Conservation (phyloP, 208 protist genomes). For the Porcisia hertigi region DNA sequence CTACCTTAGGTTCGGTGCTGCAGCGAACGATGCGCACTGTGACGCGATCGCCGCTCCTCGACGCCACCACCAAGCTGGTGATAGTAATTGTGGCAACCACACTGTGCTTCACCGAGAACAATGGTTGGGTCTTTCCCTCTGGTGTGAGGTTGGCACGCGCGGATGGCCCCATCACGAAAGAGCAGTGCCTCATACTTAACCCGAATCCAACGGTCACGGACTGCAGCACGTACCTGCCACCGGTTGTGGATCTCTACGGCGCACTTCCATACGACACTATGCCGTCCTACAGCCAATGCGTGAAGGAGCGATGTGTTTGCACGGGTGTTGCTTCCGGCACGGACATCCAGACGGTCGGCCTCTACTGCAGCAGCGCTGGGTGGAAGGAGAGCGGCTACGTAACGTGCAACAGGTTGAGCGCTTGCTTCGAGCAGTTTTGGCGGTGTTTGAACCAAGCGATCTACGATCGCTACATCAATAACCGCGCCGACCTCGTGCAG, state of each 20-base stretch:
- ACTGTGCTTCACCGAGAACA: conserved; percentile 7
- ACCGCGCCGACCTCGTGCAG: not conserved
- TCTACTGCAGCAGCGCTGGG: conserved; percentile 38
- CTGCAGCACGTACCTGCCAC: conserved; percentile 34
- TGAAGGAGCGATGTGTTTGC: conserved; percentile 55
- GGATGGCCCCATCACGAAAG: conserved; percentile 35
- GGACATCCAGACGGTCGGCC: conserved; percentile 33
- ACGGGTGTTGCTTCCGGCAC: conserved; percentile 17
- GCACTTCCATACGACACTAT: conserved; percentile 40
- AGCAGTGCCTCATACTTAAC: conserved; percentile 49
- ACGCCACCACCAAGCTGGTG: not conserved
- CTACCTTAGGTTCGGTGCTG: not conserved
- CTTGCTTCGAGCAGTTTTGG: conserved; percentile 61
- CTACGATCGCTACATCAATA: conserved; percentile 20
- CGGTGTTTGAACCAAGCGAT: conserved; percentile 34
- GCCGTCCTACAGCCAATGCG: conserved; percentile 40
- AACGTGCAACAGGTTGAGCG: conserved; percentile 46
- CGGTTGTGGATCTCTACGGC: conserved; percentile 29
- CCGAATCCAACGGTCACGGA: conserved; percentile 36
- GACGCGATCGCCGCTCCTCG: conserved; percentile 1
- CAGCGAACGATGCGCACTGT: conserved; percentile 1
- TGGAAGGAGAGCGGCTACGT: conserved; percentile 48
- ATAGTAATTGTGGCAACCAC: not conserved
- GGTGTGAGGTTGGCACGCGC: conserved; percentile 6
- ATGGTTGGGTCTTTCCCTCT: not conserved